Conservation (phyloP, 768 basidiomycete species). For the Hericium rajendrae region DNA sequence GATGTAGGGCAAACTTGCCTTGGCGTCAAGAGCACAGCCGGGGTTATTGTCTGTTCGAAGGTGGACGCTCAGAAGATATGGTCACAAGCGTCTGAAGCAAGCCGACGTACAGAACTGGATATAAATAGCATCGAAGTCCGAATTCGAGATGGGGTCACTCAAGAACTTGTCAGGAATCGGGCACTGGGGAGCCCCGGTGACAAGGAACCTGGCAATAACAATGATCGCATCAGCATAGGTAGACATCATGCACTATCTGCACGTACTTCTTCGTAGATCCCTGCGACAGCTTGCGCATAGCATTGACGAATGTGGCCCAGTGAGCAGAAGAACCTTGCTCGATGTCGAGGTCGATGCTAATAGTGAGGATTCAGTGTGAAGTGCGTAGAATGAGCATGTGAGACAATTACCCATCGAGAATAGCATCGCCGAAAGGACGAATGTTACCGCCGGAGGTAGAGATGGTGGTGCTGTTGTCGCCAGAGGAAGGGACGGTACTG, state of each 20-base stretch:
- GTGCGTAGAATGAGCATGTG: background rate
- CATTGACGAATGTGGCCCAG: conserved; percentile 28
- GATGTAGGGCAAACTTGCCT: too few relatives aligned
- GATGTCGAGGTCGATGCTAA: conserved; percentile 30
- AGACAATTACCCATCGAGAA: conserved; percentile 33
- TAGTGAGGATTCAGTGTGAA: background rate
- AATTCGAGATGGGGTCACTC: conserved; percentile 25
- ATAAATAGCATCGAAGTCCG: background rate
- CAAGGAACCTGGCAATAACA: conserved; percentile 6
- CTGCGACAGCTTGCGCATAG: conserved; percentile 25
- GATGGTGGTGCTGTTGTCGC: conserved; percentile 24
- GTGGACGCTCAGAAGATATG: background rate
- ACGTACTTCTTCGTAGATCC: conserved; percentile 14
- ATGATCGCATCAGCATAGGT: too few relatives aligned
- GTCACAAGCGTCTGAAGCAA: background rate
- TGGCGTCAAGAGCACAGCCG: background rate
- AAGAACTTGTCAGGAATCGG: conserved; percentile 30
- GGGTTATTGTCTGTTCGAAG: background rate
- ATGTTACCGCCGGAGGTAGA: conserved; percentile 22
- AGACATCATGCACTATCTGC: too few relatives aligned
- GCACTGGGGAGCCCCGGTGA: conserved; percentile 32
- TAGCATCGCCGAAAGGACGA: conserved; percentile 35
- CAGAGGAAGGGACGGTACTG: background rate
- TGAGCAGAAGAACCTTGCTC: conserved; percentile 24
- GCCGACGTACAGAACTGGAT: background rate